Base-by-base conservation (phyloP, 345 rosid species). In the Fremontodendron californicum region DNA sequence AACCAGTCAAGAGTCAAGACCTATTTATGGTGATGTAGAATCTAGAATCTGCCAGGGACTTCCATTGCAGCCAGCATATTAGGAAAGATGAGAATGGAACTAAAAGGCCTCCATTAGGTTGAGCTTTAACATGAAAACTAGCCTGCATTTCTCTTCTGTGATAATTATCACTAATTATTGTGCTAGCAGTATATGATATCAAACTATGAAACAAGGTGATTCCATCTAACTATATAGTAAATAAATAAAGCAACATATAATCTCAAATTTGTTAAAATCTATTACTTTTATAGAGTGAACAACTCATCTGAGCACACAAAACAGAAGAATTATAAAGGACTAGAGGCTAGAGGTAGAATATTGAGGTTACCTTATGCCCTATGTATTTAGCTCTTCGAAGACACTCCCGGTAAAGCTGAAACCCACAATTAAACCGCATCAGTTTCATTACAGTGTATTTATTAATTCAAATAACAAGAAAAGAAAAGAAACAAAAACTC, bases 391-490 rank as follows among this genome's bases (percentile, higher is more conserved):
- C 98, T 83, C 99, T 85, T 75, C 98, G 90, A 84, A 96, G 97
- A 82, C 98, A 96, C 80, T 94, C 99, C 19, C 97, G 93, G 63
- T 96, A 96, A 83, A 96, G 90, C 99, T 96, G 87, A 79, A 76
- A 78, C 12, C 25, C 49, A 65, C 7, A 45, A 1, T 18, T 37
- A 65, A 19, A 37, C 46, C 46, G 27, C 18, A 46, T 9, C 33
- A 43, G 19, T 19, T 35, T 16, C 23, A 43, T 25, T 18, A 9
- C 39, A 76, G 40, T 3, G 27, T 37, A 39, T 23, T 40, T 40
- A n/a, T 8, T 25, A 23, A 67, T 15, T 21, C 8, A 45, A 65
- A 82, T 29, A 27, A 16, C 52, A 74, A 23, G 27, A 54, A 21
- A 58, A 18, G 7, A 9, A 11, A 61, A 68, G 43, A 27, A 8